Evolutionary conservation across 2,329 filamentous ascomycete species (phyloP).

Genomic region (Colletotrichum acutatum): DNA sequence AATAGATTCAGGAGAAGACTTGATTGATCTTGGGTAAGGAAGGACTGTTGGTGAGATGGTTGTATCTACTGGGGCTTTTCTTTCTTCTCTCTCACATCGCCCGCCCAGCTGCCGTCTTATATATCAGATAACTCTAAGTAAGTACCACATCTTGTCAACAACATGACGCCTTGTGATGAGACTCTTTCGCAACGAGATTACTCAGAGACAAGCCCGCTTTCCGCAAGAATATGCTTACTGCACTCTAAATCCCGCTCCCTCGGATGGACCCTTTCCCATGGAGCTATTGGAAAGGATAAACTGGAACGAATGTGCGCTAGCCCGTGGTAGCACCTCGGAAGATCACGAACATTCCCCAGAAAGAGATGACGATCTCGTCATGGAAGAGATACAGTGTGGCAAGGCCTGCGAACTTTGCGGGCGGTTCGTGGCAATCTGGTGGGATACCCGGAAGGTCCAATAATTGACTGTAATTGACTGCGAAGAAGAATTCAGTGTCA

Average conservation of each 20-base stretch:
- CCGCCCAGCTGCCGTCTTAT: neutral
- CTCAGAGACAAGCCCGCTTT: neutral
- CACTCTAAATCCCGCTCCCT: neutral
- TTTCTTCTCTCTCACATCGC: too few species aligned
- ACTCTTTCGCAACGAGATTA: neutral
- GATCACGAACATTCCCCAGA: neutral
- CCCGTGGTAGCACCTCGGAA: neutral
- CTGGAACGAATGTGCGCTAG: neutral
- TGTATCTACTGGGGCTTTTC: neutral
- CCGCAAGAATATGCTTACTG: neutral
- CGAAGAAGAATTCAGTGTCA: neutral
- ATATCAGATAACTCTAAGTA: neutral
- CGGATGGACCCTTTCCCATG: neutral
- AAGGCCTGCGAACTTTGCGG: too few species aligned
- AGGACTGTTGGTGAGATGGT: conserved; percentile 18
- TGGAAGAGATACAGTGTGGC: neutral
- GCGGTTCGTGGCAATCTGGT: neutral
- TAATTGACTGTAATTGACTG: neutral
- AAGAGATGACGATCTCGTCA: neutral
- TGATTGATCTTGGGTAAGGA: neutral
- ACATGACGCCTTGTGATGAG: conserved; percentile 1
- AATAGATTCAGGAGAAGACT: neutral
- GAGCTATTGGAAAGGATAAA: neutral
- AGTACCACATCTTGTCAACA: neutral
- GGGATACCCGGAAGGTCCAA: neutral